Percentiles rank a stretch among this genome's conserved stretches.
phyloP scores from a whole-genome alignment of 2,329 filamentous ascomycete genomes.

The Cladosporium phlei region DNA sequence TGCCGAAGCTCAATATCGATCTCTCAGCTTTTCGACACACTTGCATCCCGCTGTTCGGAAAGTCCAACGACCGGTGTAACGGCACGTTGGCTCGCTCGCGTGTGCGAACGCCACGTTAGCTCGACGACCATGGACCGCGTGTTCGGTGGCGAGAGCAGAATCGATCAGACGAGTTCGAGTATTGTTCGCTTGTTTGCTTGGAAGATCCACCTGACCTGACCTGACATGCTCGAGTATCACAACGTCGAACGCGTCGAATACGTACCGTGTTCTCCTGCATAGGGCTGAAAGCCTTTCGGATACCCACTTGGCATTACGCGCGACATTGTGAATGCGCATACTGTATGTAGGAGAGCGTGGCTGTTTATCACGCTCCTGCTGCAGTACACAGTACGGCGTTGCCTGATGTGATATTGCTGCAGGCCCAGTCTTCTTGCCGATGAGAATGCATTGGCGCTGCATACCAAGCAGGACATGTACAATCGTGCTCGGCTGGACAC shows the following conservation, averaged over 20 bases:
- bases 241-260: too few species aligned
- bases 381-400: too few species aligned
- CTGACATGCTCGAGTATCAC: neutral
- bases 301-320: neutral
- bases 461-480: too few species aligned
- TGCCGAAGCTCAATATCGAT: constrained; percentile 5
- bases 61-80: neutral
- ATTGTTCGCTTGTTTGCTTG: too few species aligned
- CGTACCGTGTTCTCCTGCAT: neutral
- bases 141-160: neutral
- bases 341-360: neutral
- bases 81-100: constrained; percentile 1
- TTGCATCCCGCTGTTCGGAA: neutral
- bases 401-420: too few species aligned
- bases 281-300: constrained; percentile 1
- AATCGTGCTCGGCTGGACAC: too few species aligned
- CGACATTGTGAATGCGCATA: neutral
- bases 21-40: neutral
- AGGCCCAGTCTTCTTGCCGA: too few species aligned
- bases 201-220: too few species aligned
- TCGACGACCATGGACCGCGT: neutral
- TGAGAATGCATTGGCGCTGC: too few species aligned
- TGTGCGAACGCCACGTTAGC: neutral
- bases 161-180: too few species aligned
- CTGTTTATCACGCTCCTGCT: too few species aligned